phyloP scores from a whole-genome alignment of 1,139 yeast species.

The Yamadazyma conglobata region DNA sequence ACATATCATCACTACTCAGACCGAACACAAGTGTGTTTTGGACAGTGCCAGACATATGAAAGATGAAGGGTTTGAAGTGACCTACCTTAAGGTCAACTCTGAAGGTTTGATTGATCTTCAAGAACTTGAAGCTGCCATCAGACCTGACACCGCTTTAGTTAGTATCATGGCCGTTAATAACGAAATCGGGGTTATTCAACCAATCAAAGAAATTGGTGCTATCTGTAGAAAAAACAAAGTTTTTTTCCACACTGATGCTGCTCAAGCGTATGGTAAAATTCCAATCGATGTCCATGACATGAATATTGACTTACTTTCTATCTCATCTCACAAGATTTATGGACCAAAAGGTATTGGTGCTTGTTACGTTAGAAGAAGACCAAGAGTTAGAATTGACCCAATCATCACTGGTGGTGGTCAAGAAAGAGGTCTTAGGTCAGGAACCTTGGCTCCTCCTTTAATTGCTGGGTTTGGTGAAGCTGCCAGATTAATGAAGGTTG shows the following conservation, averaged over 20 bases:
- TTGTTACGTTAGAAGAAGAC: constrained; percentile 91
- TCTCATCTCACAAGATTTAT: constrained; percentile 93
- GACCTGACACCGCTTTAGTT: constrained; percentile 88
- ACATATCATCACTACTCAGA: constrained; percentile 93
- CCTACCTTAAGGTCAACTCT: constrained; percentile 78
- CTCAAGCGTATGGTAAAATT: constrained; percentile 95
- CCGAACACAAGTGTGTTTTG: constrained; percentile 96
- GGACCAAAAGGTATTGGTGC: constrained; percentile 99
- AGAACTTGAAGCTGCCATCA: constrained; percentile 74
- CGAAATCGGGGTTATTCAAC: constrained; percentile 97
- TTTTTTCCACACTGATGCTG: constrained; percentile 97
- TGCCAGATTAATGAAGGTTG: constrained; percentile 74
- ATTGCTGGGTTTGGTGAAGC: constrained; percentile 98
- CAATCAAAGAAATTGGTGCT: constrained; percentile 87
- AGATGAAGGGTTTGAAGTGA: constrained; percentile 95
- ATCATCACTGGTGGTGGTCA: constrained; percentile 98
- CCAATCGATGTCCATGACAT: constrained; percentile 88
- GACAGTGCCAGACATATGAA: constrained; percentile 94
- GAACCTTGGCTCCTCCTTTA: constrained; percentile 94
- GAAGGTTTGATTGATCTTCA: constrained; percentile 81
- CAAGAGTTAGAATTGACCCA: constrained; percentile 96
- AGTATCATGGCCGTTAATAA: constrained; percentile 98
- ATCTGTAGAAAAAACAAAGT: constrained; percentile 84
- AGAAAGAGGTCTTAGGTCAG: constrained; percentile 96
- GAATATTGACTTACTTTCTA: constrained; percentile 90